phyloP scores from a whole-genome alignment of 805 yeast genomes.

The Hanseniaspora lachancei region DNA sequence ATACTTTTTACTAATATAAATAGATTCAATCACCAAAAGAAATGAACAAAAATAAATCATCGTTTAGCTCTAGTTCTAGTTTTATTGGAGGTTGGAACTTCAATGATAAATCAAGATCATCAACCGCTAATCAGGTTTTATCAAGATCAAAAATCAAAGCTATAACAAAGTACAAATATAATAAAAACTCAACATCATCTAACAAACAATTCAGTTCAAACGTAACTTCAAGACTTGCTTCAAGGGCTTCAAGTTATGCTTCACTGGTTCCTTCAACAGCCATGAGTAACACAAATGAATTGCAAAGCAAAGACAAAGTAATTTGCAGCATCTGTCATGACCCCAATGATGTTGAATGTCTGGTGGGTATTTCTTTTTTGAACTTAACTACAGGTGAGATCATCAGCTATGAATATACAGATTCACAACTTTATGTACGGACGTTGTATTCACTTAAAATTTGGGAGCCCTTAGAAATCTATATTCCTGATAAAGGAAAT shows the following conservation, averaged over 20 bases:
- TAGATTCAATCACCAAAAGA: not conserved
- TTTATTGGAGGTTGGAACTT: slow-evolving; percentile 6
- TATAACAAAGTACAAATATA: not conserved
- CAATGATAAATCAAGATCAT: not conserved
- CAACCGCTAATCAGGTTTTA: not conserved
- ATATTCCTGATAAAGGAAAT: not conserved
- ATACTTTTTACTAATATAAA: too few species aligned
- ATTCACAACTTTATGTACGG: slow-evolving; percentile 35
- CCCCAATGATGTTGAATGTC: slow-evolving; percentile 19
- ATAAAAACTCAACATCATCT: not conserved
- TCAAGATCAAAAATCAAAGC: not conserved
- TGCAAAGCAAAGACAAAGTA: slow-evolving; percentile 15
- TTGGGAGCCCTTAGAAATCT: slow-evolving; percentile 27
- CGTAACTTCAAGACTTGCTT: not conserved
- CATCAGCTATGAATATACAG: slow-evolving; percentile 29
- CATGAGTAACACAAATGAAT: not conserved
- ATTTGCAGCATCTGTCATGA: slow-evolving; percentile 24
- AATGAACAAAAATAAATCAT: not conserved
- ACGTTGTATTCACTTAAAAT: slow-evolving; percentile 32
- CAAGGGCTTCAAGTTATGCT: not conserved
- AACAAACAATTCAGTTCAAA: not conserved
- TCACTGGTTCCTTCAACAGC: not conserved
- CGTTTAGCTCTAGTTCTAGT: not conserved
- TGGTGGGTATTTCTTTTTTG: slow-evolving; percentile 32
- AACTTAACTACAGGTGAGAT: slow-evolving; percentile 30